These are phyloP conservation scores for Fusarium sp. DNA, from an alignment of 2,329 filamentous ascomycete genomes.

Conservation along the genomic window DNA sequence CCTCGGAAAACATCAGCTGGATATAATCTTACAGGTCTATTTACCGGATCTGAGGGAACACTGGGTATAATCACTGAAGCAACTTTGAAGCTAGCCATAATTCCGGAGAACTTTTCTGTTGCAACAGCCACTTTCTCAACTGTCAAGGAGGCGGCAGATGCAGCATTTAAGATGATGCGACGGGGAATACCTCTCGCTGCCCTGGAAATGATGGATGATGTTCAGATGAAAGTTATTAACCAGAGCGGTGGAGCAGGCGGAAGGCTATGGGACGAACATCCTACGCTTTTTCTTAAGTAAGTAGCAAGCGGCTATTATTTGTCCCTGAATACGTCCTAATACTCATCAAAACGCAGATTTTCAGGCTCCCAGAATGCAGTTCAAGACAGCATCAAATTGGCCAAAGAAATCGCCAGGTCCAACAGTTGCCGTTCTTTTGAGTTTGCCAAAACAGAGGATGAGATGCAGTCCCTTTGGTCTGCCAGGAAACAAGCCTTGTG, in stretches of 20 bases:
- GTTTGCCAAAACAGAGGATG: background rate
- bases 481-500: background rate
- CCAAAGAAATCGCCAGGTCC: conserved; percentile 63
- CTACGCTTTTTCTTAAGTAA: conserved; percentile 78
- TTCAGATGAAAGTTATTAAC: conserved; percentile 67
- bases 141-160: conserved; percentile 70
- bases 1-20: conserved; percentile 77
- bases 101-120: conserved; percentile 72
- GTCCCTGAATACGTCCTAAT: no score
- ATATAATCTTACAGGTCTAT: conserved; percentile 76
- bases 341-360: conserved; percentile 54
- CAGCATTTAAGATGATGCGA: conserved; percentile 71
- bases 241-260: conserved; percentile 57
- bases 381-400: conserved; percentile 65
- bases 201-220: conserved; percentile 71
- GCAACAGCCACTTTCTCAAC: conserved; percentile 70
- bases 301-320: background rate
- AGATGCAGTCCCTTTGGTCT: background rate
- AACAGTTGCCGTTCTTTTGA: background rate
- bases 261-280: conserved; percentile 71
- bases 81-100: conserved; percentile 73
- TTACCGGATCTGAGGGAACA: conserved; percentile 77
- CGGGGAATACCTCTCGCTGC: conserved; percentile 74
- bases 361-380: conserved; percentile 71
- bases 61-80: conserved; percentile 77